Evolutionary conservation across 768 basidiomycete genomes (phyloP), one percentile per base, ranked within the genome.

Genomic region (Naganishia kalamii): DNA sequence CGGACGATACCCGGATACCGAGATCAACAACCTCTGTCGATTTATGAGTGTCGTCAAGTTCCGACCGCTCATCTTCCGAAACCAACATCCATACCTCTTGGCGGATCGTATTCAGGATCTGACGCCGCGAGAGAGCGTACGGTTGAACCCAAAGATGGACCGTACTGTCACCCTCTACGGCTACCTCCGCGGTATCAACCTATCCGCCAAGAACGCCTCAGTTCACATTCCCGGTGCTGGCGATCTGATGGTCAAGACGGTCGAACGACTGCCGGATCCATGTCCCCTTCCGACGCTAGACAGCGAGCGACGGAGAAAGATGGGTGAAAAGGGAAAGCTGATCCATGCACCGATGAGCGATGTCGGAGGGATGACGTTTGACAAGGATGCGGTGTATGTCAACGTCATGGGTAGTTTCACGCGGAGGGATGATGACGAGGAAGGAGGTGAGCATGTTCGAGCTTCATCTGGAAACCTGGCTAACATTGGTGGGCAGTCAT

Each of bases 21-120:
- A 99, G 80, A 92, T 97, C 70, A 84, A 92, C 72, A 96, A 98
- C 76, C 87, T 99, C 66, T 88, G 88, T 25, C 88, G 94, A 43
- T 99, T 98, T 83, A 89, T 99, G 71, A 86, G 87, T 46, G 91
- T 98, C 70, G 96, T 98, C 88, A 99, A 98, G 78, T 99, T 99
- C 81, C 88, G 96, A 33, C 96, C 96, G 0, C 85, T 99, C 64
- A 83, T 96, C 43, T 99, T 98, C 82, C 85, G 94, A 60, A 99
- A 99, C 75, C 81, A 85, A 33, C 96, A 99, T 77, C 89, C 94
- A 1, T 98, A 97, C 80, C 82, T 99, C 49, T 85, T 98, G 35
- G 91, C 87, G 13, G 96, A 99, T 79, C 88, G 96, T 35, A 80
- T 99, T 1, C 92, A 98, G 72, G 96, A 98, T 73, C 84, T 97